Conservation (phyloP, 148 eudicot species). For the Oxyria digyna region DNA sequence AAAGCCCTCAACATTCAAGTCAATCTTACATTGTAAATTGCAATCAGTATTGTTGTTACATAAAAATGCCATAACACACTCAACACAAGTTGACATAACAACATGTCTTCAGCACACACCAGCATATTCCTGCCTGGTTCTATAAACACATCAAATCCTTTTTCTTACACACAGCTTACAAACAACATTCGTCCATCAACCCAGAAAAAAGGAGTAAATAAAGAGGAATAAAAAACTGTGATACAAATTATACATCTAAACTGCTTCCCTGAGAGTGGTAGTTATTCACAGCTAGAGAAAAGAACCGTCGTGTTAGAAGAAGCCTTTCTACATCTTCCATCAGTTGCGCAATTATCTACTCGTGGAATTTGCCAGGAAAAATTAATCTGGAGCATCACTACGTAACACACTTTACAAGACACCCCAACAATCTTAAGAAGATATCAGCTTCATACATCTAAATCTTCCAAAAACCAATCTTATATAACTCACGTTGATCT, state of each 20-base stretch:
- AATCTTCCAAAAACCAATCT: slow-evolving; percentile 5
- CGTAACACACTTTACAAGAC: slow-evolving; percentile 7
- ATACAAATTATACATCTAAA: slow-evolving; percentile 3
- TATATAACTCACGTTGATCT: neutral
- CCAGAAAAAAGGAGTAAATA: neutral
- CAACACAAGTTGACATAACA: neutral
- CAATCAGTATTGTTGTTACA: slow-evolving; percentile 3
- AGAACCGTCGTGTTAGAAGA: slow-evolving; percentile 7
- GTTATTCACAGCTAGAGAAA: slow-evolving; percentile 7
- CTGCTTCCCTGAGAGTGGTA: slow-evolving; percentile 4
- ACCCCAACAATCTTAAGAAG: neutral
- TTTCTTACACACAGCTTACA: neutral
- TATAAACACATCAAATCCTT: neutral
- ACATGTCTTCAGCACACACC: neutral
- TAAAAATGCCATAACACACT: slow-evolving; percentile 1
- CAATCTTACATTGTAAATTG: neutral
- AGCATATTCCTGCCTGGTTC: neutral
- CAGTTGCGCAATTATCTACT: slow-evolving; percentile 6
- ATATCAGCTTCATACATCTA: neutral
- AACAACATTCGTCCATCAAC: neutral
- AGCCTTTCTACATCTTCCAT: slow-evolving; percentile 8
- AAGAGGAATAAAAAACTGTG: slow-evolving; percentile 1
- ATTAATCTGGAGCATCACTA: slow-evolving; percentile 5
- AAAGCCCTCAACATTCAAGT: neutral
- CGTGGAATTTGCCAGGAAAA: slow-evolving; percentile 7